These are phyloP conservation scores for Teratosphaeria viscida DNA, from an alignment of 2,329 filamentous ascomycete genomes.

Conservation along the genomic window DNA sequence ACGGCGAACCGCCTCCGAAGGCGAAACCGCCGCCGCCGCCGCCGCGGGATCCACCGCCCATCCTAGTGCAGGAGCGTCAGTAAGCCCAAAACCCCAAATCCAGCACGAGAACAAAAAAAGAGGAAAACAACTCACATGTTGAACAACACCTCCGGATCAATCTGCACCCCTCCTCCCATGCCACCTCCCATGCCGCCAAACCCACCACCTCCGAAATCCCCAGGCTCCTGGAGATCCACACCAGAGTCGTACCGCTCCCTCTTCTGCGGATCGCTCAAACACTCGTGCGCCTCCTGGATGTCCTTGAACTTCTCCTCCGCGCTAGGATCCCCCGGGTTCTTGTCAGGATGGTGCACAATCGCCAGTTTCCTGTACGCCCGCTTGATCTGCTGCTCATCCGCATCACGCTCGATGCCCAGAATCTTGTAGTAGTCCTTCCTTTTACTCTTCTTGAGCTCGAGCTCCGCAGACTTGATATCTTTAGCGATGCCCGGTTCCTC, in stretches of 20 bases:
- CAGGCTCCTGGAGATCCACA: constrained; percentile 78
- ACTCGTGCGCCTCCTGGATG: constrained; percentile 93
- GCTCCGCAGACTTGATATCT: constrained; percentile 80
- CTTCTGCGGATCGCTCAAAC: constrained; percentile 88
- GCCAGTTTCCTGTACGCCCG: constrained; percentile 93
- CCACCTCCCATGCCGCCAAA: constrained; percentile 33
- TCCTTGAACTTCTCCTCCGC: constrained; percentile 96
- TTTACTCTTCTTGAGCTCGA: constrained; percentile 95
- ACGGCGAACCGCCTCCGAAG: constrained; percentile 14
- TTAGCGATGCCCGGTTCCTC: constrained; percentile 68
- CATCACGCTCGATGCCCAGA: constrained; percentile 75
- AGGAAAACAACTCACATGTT: constrained; percentile 45
- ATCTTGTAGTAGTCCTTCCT: constrained; percentile 99
- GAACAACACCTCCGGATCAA: constrained; percentile 69
- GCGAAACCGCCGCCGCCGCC: constrained; percentile 43
- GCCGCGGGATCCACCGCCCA: constrained; percentile 53
- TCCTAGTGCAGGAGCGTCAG: constrained; percentile 51
- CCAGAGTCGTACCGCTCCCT: constrained; percentile 84
- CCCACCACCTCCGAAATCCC: constrained; percentile 58
- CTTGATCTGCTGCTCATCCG: constrained; percentile 78
- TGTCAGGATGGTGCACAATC: constrained; percentile 91
- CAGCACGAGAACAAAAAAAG: neutral
- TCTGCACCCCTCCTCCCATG: constrained; percentile 38
- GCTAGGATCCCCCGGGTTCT: constrained; percentile 77
- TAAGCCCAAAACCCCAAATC: neutral